Conservation (phyloP, 352 stramenopile genomes). For the Saprolegnia diclina region DNA sequence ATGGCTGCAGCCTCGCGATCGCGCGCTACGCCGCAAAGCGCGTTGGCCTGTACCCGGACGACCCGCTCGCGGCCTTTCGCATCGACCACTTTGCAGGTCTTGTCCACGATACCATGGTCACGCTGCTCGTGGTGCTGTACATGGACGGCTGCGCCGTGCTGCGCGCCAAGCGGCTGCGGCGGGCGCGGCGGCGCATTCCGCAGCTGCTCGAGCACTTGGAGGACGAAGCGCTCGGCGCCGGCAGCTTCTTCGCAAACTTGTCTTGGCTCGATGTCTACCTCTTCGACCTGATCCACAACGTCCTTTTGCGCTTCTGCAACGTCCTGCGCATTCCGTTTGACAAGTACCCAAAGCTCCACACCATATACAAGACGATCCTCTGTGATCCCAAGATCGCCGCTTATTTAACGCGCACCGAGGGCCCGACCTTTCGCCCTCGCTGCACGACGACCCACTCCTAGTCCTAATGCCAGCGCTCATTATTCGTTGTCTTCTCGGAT, state of each 20-base stretch:
- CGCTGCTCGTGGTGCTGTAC: slow-evolving; percentile 14
- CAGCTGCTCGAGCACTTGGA: background rate
- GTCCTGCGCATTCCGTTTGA: slow-evolving; percentile 9
- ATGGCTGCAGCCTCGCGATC: slow-evolving; percentile 54
- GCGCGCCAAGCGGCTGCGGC: background rate
- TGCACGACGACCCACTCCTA: background rate
- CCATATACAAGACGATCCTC: background rate
- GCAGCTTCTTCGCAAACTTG: slow-evolving; percentile 10
- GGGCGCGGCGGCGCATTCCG: background rate
- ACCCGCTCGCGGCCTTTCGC: slow-evolving; percentile 36
- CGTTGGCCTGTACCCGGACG: slow-evolving; percentile 41
- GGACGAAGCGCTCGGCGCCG: background rate
- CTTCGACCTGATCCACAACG: slow-evolving; percentile 42
- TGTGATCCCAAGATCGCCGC: background rate
- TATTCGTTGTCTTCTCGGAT: too few species aligned
- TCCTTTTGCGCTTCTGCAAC: slow-evolving; percentile 23
- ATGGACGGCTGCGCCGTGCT: slow-evolving; percentile 9
- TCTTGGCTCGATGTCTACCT: slow-evolving; percentile 41
- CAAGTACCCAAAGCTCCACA: slow-evolving; percentile 4
- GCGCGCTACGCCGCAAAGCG: slow-evolving; percentile 48
- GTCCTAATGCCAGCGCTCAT: too few species aligned
- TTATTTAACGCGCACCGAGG: slow-evolving; percentile 15
- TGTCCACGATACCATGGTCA: slow-evolving; percentile 27
- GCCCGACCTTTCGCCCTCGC: background rate
- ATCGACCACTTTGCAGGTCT: slow-evolving; percentile 44